Base-by-base conservation (phyloP, 208 protist genomes). In the Angomonas deanei region DNA sequence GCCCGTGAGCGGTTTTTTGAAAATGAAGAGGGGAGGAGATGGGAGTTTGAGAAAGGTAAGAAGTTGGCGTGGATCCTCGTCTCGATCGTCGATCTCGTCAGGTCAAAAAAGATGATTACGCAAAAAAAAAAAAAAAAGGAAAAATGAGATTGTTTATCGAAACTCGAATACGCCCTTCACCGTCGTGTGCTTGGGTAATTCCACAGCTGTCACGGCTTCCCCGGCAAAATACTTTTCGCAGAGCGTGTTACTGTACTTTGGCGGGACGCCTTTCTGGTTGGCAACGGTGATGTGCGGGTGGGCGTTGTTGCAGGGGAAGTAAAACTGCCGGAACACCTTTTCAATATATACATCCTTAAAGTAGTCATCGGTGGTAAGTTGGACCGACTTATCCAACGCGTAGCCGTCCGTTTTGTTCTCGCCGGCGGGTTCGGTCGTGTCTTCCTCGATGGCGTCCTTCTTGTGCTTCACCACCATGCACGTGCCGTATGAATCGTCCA, bases 201-300 rank as follows among this genome's bases (percentile, higher is more conserved):
- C 47, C 5, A 53, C 11, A 15, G 47, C 47, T 17, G 11, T 53
- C 8, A 53, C 23, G 19, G n/a, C 47, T 10, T 6, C 47, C 23
- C n/a, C 8, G n/a, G 11, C 15, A 42, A 42, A 42, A 15, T 53
- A 26, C 47, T 17, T 53, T 17, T 53, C 47, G 23, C 47, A 50
- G 24, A 88, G 75, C 28, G 70, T 72, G 55, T 82, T 88, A 61
- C 82, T 88, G 72, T 88, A 88, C 57, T 78, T 81, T 15, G 82
- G 64, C 3, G 74, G 74, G 11, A 88, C 63, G 4, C 82, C 82
- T 19, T 52, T 34, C 0, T 57, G 64, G 61, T 78, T 84, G 0
- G 71, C 69, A 21, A 88, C 64, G 38, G 82, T 88, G 38, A 88
- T 78, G 59, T 88, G 82, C 21, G 82, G 64, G 19, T 82, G 57